These are phyloP conservation scores for Aspergillus fijiensis DNA, from an alignment of 2,329 filamentous ascomycete genomes.

Conservation along the genomic window DNA sequence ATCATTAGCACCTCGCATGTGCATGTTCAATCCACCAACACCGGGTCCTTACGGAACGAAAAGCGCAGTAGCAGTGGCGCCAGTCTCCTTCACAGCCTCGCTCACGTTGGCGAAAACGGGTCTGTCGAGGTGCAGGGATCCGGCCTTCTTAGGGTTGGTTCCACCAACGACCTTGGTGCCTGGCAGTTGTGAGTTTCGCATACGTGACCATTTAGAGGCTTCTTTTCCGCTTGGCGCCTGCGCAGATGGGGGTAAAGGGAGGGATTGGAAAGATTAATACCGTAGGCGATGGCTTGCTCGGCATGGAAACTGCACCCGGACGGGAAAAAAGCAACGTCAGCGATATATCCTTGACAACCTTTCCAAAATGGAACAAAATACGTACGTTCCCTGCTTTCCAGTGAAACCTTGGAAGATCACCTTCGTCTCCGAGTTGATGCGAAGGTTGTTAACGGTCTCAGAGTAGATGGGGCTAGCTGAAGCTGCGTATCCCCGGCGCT, in stretches of 20 bases:
- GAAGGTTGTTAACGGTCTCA: conserved; percentile 77
- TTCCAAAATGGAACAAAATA: conserved; percentile 28
- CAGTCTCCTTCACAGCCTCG: conserved; percentile 86
- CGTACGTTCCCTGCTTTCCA: conserved; percentile 91
- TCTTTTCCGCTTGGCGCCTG: conserved; percentile 6
- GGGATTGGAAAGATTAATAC: conserved; percentile 50
- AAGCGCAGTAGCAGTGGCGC: conserved; percentile 87
- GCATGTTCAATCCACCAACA: neutral
- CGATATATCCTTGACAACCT: conserved; percentile 18
- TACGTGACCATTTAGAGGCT: conserved; percentile 5
- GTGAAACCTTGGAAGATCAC: conserved; percentile 98
- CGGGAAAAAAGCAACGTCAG: conserved; percentile 31
- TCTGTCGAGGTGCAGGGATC: conserved; percentile 80
- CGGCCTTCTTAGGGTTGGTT: conserved; percentile 99
- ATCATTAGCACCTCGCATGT: conserved; percentile 21
- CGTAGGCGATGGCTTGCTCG: conserved; percentile 96
- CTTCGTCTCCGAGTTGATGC: conserved; percentile 90
- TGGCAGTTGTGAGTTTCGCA: conserved; percentile 43
- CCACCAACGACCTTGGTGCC: conserved; percentile 97
- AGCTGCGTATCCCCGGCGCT: conserved; percentile 72
- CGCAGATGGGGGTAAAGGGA: conserved; percentile 14
- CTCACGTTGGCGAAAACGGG: conserved; percentile 89
- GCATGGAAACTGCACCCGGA: conserved; percentile 77
- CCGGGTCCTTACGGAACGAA: conserved; percentile 76
- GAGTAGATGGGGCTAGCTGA: conserved; percentile 59